These are phyloP conservation scores for Talaromyces funiculosus DNA, from an alignment of 2,329 filamentous ascomycete species.

Conservation along the genomic window DNA sequence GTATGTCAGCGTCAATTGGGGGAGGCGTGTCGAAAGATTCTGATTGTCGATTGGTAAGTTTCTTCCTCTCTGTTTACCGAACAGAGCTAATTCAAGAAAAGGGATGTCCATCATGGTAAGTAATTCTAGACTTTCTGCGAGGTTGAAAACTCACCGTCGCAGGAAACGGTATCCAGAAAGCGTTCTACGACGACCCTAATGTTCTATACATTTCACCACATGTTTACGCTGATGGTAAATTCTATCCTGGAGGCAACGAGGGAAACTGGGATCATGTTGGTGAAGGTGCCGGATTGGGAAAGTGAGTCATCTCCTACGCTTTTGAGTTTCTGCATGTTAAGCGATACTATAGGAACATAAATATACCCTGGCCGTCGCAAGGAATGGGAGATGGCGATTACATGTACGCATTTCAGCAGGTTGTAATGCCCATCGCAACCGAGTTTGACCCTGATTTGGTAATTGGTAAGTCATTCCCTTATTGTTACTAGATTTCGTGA, in stretches of 20 bases:
- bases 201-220: constrained; percentile 94
- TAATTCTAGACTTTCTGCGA: not conserved
- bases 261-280: constrained; percentile 58
- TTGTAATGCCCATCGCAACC: constrained; percentile 91
- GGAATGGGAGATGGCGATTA: constrained; percentile 96
- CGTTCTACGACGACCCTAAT: constrained; percentile 91
- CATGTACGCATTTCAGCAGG: constrained; percentile 88
- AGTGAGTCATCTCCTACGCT: constrained; percentile 29
- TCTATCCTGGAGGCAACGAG: constrained; percentile 67
- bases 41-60: constrained; percentile 87
- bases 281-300: constrained; percentile 52
- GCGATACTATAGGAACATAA: constrained; percentile 50
- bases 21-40: constrained; percentile 73
- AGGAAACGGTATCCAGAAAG: constrained; percentile 93
- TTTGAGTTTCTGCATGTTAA: not conserved
- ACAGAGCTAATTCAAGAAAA: constrained; percentile 19
- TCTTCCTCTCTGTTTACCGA: constrained; percentile 25
- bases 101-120: constrained; percentile 62
- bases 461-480: constrained; percentile 50
- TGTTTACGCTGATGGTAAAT: constrained; percentile 74
- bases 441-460: constrained; percentile 94
- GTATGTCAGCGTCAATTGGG: constrained; percentile 80
- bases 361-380: constrained; percentile 62
- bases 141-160: not conserved
- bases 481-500: not conserved